These are phyloP conservation scores for Talaromyces thailandensis DNA, from an alignment of 495 filamentous ascomycete genomes.

Conservation along the genomic window DNA sequence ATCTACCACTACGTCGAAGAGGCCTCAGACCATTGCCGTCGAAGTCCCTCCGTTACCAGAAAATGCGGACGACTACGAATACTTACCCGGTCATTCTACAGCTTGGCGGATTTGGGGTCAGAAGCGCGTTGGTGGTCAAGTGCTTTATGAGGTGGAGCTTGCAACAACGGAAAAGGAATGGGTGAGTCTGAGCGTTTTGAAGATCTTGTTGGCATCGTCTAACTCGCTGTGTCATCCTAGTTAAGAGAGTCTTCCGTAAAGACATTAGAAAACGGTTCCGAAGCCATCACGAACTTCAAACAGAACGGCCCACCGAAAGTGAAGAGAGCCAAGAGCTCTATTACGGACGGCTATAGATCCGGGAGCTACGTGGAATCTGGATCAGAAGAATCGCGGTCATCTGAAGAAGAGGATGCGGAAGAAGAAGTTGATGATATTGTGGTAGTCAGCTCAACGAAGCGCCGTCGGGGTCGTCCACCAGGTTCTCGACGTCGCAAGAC, in stretches of 20 bases:
- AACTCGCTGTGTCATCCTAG: slow-evolving; percentile 7
- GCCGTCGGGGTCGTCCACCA: not conserved
- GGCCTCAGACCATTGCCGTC: slow-evolving; percentile 16
- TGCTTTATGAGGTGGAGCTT: slow-evolving; percentile 35
- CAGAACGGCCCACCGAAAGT: slow-evolving; percentile 3
- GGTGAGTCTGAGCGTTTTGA: slow-evolving; percentile 20
- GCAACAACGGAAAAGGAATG: slow-evolving; percentile 34
- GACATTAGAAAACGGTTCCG: slow-evolving; percentile 20
- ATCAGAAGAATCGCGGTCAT: slow-evolving; percentile 5
- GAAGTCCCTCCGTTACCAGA: slow-evolving; percentile 29
- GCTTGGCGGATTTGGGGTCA: slow-evolving; percentile 31
- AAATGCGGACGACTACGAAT: slow-evolving; percentile 35
- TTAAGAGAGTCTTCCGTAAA: slow-evolving; percentile 22
- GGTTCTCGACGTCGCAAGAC: slow-evolving; percentile 4
- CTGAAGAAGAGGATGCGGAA: slow-evolving; percentile 7
- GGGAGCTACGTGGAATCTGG: not conserved
- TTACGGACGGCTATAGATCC: not conserved
- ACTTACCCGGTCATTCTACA: slow-evolving; percentile 34
- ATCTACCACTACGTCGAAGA: not conserved
- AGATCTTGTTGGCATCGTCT: not conserved
- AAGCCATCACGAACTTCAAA: slow-evolving; percentile 22
- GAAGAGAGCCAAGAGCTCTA: not conserved
- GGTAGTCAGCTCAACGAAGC: not conserved
- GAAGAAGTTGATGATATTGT: slow-evolving; percentile 3
- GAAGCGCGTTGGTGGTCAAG: slow-evolving; percentile 15